Evolutionary conservation across 1,139 yeast genomes (phyloP), one percentile per base, ranked within the genome.

Genomic region (Suhomyces terraborum): DNA sequence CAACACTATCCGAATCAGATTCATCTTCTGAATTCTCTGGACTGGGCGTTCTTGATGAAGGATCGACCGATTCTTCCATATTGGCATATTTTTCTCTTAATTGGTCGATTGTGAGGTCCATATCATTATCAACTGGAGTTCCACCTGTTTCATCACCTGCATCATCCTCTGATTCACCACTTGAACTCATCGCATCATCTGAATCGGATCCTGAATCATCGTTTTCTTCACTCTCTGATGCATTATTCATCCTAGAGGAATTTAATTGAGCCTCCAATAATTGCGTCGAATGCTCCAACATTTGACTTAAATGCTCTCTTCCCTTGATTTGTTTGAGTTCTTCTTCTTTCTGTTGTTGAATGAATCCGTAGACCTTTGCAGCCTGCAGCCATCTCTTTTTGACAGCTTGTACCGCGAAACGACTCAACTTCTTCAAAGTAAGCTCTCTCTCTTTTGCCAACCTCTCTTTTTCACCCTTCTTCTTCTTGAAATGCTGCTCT

Each of bases 311-410:
- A 58, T 91, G 96, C 51, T 87, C 86, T 58, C 93, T 86, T 26
- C 97, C 97, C 58, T 84, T 83, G 8, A 77, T 73, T 58, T 80
- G 70, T 70, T 87, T 79, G 62, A 87, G 67, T 62, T 80, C 84
- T 48, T 84, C 93, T 45, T 75, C 81, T 49, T 83, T 84, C 47
- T 72, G 73, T 27, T 62, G 64, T 45, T 73, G 77, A 38, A 76
- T 69, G 32, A 66, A 73, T 38, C 72, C 72, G 55, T 79, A 83
- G 0, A 95, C 97, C 57, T 88, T 89, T 48, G 84, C 87, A 2
- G 98, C 98, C 42, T 91, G 75, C 20, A 74, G 69, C 99, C 99
- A 94, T 58, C 95, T 82, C 58, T 84, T 88, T 65, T 84, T 84
- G 8, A 93, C 96, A 26, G 93, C 91, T 50, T 81, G 84, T 1